Evolutionary conservation across 2,329 filamentous ascomycete species (phyloP), one percentile per base, ranked within the genome.

Genomic region (Tolypocladium guangdongense): DNA sequence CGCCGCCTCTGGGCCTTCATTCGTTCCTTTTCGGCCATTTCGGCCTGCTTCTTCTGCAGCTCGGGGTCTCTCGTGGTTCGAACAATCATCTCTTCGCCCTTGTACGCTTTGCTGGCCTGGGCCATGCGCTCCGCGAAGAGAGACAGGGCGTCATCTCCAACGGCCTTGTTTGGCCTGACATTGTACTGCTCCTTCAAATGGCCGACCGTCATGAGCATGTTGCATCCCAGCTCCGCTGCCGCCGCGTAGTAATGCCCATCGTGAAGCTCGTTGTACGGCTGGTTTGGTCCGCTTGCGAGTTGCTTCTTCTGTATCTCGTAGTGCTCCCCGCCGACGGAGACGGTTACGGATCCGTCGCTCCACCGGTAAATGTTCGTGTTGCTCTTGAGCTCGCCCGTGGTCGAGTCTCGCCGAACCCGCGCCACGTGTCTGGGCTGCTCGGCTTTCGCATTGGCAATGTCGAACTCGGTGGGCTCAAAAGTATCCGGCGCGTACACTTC

Each of bases 201-300:
- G 55, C 87, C 86, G 18, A 89, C 84, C 10, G 87, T 80, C 64
- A 88, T 78, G 56, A 91, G 75, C 27, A 88, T 73, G 56, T 84
- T 83, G 46, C 83, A 84, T 32, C 78, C 76, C 55, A 87, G 74
- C 60, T 88, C 82, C 1, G 87, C 86, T 1, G 86, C 83, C 2
- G 84, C 84, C 8, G 88, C 81, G 63, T 91, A 92, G 61, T 86
- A 87, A 67, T 88, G 86, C 7, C 84, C 81, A 61, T 92, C 88
- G 56, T 85, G 79, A 32, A 82, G 74, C 60, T 84, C 80, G 56
- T 83, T 74, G 71, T 87, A 87, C 2, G 78, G 74, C 61, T 83
- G 80, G 61, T 75, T 71, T 14, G 70, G 71, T 2, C 77, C 72
- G 2, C 86, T 85, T 2, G 86, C 86, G 49, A 90, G 79, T 27